Percentiles rank a stretch among this genome's conserved stretches.
Evolutionary conservation across 116 monocot species (phyloP).

Genomic region (Phalaenopsis hybrid): DNA sequence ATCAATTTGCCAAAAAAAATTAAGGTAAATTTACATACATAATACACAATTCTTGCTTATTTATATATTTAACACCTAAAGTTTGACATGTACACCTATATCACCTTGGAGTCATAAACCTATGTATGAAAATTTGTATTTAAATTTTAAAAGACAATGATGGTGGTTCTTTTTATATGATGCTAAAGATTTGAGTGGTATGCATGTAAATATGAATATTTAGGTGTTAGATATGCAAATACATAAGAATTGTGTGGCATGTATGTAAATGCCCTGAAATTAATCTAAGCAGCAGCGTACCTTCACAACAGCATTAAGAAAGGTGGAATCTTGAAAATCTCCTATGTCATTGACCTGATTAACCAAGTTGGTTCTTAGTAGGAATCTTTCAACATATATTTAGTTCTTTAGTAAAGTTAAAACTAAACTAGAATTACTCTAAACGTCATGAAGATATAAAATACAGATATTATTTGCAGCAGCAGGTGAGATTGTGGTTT

Average conservation of each 20-base stretch:
- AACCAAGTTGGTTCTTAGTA: slow-evolving; percentile 8
- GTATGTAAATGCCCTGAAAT: too few relatives aligned
- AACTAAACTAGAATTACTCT: not conserved
- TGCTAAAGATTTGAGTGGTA: too few relatives aligned
- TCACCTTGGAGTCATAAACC: too few relatives aligned
- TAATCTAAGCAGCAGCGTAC: slow-evolving; percentile 18
- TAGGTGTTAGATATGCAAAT: too few relatives aligned
- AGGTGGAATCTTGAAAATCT: slow-evolving; percentile 61
- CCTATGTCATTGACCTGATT: slow-evolving; percentile 51
- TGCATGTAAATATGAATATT: too few relatives aligned
- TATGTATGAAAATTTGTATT: too few relatives aligned
- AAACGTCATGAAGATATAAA: not conserved
- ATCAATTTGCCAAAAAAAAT: not conserved
- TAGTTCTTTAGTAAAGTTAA: not conserved
- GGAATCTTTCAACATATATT: slow-evolving; percentile 5
- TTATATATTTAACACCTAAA: too few relatives aligned
- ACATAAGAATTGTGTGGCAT: too few relatives aligned
- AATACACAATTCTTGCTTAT: too few relatives aligned
- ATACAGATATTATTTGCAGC: not conserved
- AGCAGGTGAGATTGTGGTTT: not conserved
- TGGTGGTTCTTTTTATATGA: too few relatives aligned
- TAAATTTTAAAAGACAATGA: too few relatives aligned
- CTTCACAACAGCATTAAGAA: slow-evolving; percentile 95
- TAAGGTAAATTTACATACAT: not conserved
- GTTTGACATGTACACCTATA: too few relatives aligned